These are phyloP conservation scores for Oxytropis ochrocephala DNA, from an alignment of 306 rosid species.

Conservation along the genomic window DNA sequence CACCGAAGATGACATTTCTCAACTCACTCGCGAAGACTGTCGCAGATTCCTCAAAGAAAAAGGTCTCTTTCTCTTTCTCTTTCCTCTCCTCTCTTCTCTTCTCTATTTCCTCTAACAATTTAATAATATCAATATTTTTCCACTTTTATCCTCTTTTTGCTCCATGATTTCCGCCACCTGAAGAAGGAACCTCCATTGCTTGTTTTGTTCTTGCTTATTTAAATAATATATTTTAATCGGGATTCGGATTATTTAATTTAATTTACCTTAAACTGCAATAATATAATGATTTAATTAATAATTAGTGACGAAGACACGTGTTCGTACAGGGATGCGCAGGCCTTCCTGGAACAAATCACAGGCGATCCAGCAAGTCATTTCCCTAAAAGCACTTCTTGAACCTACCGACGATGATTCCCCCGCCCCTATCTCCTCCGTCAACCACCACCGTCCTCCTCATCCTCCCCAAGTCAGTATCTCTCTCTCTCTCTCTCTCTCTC, in stretches of 20 bases:
- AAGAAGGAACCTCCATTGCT: slow-evolving; percentile 21
- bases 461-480: slow-evolving; percentile 3
- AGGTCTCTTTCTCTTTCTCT: slow-evolving; percentile 37
- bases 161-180: slow-evolving; percentile 55
- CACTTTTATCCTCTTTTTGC: slow-evolving; percentile 28
- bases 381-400: slow-evolving; percentile 90
- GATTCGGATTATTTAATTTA: background rate
- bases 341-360: slow-evolving; percentile 99
- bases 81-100: background rate
- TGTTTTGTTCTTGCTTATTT: background rate
- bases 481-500: background rate
- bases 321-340: slow-evolving; percentile 97
- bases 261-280: background rate
- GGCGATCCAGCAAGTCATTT: slow-evolving; percentile 98
- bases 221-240: slow-evolving; percentile 4
- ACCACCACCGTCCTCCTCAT: background rate
- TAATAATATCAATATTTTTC: background rate
- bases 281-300: background rate
- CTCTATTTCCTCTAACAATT: background rate
- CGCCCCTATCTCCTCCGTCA: slow-evolving; percentile 26
- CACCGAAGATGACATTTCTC: slow-evolving; percentile 98
- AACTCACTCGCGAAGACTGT: slow-evolving; percentile 98
- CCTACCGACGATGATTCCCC: slow-evolving; percentile 63
- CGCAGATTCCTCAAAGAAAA: slow-evolving; percentile 93
- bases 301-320: slow-evolving; percentile 50